A percentile compares a stretch with the other conserved stretches of the same genome.
Conservation (phyloP, 352 stramenopile genomes). For the Chrysophaeum taylorii region DNA sequence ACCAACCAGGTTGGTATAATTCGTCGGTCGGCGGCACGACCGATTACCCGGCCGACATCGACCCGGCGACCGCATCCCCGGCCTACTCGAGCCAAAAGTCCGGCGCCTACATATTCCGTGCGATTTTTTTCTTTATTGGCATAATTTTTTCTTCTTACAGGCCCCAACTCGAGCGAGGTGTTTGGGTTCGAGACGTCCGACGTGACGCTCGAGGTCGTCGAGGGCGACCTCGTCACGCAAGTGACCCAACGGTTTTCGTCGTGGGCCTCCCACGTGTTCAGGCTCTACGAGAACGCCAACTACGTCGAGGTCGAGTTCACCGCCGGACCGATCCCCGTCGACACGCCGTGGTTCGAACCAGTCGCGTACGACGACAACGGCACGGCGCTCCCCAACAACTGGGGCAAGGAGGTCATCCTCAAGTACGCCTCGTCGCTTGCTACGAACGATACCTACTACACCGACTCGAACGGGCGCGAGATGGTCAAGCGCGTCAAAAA, state of each 20-base stretch:
- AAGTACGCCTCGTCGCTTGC: constrained; percentile 60
- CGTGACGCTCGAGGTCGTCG: constrained; percentile 40
- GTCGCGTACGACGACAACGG: constrained; percentile 12
- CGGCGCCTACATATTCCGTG: constrained; percentile 93
- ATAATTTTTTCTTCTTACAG: too few relatives aligned
- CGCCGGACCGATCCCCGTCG: constrained; percentile 63
- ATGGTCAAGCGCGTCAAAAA: constrained; percentile 76
- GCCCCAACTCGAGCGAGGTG: constrained; percentile 55
- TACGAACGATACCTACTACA: constrained; percentile 61
- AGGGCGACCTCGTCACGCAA: constrained; percentile 39
- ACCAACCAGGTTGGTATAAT: constrained; percentile 37
- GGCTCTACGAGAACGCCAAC: constrained; percentile 61
- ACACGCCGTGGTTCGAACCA: constrained; percentile 20
- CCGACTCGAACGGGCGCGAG: constrained; percentile 88
- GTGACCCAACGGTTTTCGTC: constrained; percentile 59
- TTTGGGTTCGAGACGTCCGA: constrained; percentile 18
- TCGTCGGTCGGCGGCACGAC: constrained; percentile 7
- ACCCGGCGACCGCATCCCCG: neutral
- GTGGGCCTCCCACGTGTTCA: constrained; percentile 78
- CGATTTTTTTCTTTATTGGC: too few relatives aligned
- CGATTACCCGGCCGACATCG: neutral
- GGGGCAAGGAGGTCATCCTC: constrained; percentile 88
- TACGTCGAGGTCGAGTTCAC: constrained; percentile 90
- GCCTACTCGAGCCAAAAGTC: constrained; percentile 54
- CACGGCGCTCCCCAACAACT: neutral